Base-by-base conservation (phyloP, 2,329 filamentous ascomycete species). In the Blastomyces parvus region DNA sequence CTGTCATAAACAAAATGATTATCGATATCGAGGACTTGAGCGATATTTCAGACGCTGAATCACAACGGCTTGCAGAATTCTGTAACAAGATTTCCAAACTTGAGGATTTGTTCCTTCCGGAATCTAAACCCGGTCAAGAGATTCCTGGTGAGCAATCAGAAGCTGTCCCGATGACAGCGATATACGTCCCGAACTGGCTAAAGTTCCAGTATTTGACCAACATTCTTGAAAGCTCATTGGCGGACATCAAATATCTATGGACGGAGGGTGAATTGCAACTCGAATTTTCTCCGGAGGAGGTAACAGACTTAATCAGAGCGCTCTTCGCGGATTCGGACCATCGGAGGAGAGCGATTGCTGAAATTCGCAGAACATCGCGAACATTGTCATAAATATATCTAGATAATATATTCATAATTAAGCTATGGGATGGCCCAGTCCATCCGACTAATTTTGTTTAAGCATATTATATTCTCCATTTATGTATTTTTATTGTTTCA, bases 191-290 rank as follows among this genome's bases (percentile, higher is more conserved):
- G 3, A 83, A 82, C 66, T 88, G 85, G 85, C 77, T 87, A 66
- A 84, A 84, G 64, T 87, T 87, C 69, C 84, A 86, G 70, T 87
- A 87, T 67, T 70, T 88, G 61, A 76, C 81, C 52, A 85, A 87
- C 67, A 86, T 88, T 55, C 71, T 88, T 61, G 85, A 87, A 62
- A 82, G 82, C 62, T 84, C 80, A 59, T 74, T 88, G 19, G 85
- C 83, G 25, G 85, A 88, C 69, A 87, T 88, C 74, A 86, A 83
- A 69, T 87, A 83, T 66, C 71, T 87, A 53, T 88, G 85, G 85
- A 79, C 78, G 2, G 84, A 88, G 67, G 83, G 84, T n/a, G 85
- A 85, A 71, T 69, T 88, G 68, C 82, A 81, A 64, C 70, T 86
- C 62, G 85, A 87, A 69, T 87, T 87, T 74, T 80, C 80, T 30